A percentile compares a stretch with the other conserved stretches of the same genome.
Conservation (phyloP, 2,329 filamentous ascomycete species). For the Stenocarpella maydis region DNA sequence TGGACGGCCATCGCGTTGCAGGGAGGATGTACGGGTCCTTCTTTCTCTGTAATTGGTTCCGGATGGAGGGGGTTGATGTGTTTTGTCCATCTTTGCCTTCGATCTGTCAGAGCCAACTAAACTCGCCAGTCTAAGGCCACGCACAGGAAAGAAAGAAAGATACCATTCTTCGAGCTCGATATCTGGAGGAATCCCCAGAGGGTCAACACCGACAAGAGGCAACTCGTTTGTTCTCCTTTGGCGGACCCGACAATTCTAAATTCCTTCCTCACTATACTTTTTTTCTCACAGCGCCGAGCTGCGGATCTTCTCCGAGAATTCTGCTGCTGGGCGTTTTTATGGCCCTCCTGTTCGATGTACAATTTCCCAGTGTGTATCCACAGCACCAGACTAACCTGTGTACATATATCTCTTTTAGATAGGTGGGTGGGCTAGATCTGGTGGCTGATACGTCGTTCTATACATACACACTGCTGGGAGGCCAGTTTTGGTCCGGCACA, state of each 20-base stretch:
- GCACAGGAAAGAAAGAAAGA: neutral
- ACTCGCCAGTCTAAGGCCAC: neutral
- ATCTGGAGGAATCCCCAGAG: constrained; percentile 7
- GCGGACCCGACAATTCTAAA: constrained; percentile 24
- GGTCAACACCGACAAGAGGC: neutral
- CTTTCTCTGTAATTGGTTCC: constrained; percentile 38
- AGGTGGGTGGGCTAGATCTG: constrained; percentile 4
- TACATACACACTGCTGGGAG: constrained; percentile 46
- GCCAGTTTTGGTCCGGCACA: constrained; percentile 51
- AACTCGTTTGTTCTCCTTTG: neutral
- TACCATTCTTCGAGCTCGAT: constrained; percentile 20
- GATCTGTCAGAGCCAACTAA: constrained; percentile 34
- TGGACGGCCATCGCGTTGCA: constrained; percentile 39
- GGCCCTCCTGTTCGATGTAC: constrained; percentile 42
- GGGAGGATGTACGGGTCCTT: constrained; percentile 25
- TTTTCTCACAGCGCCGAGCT: neutral
- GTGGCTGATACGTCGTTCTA: constrained; percentile 30
- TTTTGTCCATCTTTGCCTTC: constrained; percentile 36
- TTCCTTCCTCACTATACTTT: constrained; percentile 23
- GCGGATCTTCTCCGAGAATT: neutral
- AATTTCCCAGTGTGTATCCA: constrained; percentile 37
- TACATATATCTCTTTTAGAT: constrained; percentile 40
- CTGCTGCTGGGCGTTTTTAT: constrained; percentile 48
- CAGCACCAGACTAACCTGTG: constrained; percentile 36
- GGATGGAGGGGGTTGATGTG: constrained; percentile 37